Evolutionary conservation across 1,284 basidiomycete species (phyloP).

Genomic region (Pisolithus thermaeus): DNA sequence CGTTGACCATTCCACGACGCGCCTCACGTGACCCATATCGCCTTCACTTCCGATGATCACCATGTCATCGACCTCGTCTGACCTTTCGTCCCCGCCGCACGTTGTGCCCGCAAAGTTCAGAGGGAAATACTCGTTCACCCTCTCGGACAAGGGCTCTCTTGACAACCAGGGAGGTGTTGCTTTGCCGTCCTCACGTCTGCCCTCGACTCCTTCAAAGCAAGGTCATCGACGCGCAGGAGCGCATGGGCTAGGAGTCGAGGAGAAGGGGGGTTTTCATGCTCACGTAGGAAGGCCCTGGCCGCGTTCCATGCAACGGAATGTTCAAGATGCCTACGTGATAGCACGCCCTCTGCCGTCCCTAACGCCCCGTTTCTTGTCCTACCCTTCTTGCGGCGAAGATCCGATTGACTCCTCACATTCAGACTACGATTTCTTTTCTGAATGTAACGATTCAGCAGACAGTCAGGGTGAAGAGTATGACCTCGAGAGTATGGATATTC

Average conservation of each 20-base stretch:
- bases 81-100: slow-evolving; percentile 7
- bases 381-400: slow-evolving; percentile 1
- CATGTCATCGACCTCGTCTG: slow-evolving; percentile 17
- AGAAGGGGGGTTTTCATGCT: neutral
- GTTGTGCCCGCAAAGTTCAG: slow-evolving; percentile 13
- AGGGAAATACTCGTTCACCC: slow-evolving; percentile 16
- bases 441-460: slow-evolving; percentile 9
- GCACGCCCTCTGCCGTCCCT: slow-evolving; percentile 16
- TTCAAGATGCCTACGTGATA: neutral
- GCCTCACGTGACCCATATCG: slow-evolving; percentile 29
- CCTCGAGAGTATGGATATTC: slow-evolving; percentile 29
- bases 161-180: neutral
- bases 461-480: slow-evolving; percentile 21
- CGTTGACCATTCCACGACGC: slow-evolving; percentile 22
- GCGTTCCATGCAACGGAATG: neutral
- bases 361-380: slow-evolving; percentile 12
- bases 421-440: slow-evolving; percentile 2
- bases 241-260: slow-evolving; percentile 14
- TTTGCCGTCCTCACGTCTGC: slow-evolving; percentile 1
- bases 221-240: neutral
- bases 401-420: slow-evolving; percentile 1
- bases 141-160: neutral
- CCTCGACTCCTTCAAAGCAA: neutral
- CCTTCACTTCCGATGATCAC: slow-evolving; percentile 18
- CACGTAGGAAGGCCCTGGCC: neutral